phyloP scores from a whole-genome alignment of 2,329 filamentous ascomycete genomes.

The Fusarium sp. region DNA sequence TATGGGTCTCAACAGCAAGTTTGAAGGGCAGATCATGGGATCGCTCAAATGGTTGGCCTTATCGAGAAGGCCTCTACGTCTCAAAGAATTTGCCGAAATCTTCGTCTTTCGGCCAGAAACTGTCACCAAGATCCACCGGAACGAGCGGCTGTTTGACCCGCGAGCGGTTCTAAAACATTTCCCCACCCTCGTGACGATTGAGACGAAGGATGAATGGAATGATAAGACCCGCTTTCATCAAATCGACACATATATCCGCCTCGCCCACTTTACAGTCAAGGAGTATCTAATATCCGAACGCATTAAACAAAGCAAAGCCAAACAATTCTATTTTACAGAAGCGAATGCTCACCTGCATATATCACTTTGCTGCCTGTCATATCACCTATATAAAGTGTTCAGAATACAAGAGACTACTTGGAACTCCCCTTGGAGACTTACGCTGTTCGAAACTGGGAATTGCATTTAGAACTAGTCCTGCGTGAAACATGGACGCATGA shows the following conservation, averaged over 20 bases:
- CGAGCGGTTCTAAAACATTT: background rate
- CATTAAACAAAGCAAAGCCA: accelerated
- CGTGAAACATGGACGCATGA: accelerated
- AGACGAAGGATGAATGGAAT: accelerated
- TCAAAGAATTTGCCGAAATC: background rate
- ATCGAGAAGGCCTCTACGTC: accelerated
- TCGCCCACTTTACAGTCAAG: background rate
- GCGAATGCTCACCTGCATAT: accelerated
- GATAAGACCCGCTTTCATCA: no score
- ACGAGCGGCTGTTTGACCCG: accelerated
- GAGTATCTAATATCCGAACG: background rate
- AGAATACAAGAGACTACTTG: accelerated
- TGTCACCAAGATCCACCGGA: accelerated
- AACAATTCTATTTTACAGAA: accelerated
- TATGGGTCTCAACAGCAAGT: background rate
- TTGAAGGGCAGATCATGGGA: accelerated
- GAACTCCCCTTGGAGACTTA: accelerated
- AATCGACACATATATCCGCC: background rate
- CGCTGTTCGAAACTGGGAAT: accelerated
- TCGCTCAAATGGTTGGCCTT: background rate
- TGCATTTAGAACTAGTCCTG: accelerated
- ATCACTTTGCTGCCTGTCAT: accelerated
- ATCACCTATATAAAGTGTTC: accelerated
- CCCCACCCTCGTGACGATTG: background rate
- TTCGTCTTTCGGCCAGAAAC: background rate